Percentiles rank a stretch among this genome's conserved stretches.
These are phyloP conservation scores for Pelargonium myrrhifolium DNA, from an alignment of 441 rosid genomes.

Conservation along the genomic window DNA sequence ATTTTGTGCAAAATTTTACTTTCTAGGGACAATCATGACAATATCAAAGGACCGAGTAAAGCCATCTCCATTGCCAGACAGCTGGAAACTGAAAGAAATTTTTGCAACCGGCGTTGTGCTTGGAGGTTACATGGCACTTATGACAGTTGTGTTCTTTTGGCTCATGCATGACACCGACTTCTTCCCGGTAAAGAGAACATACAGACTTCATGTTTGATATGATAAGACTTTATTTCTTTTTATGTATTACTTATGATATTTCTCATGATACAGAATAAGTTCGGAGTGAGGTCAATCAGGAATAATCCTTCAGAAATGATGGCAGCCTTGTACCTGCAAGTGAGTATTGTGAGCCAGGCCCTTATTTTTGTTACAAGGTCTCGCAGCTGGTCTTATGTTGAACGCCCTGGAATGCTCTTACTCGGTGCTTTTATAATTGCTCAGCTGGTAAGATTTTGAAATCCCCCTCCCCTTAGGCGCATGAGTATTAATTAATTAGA, in stretches of 20 bases:
- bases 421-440: constrained; percentile 55
- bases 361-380: constrained; percentile 85
- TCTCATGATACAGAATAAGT: constrained; percentile 38
- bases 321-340: constrained; percentile 85
- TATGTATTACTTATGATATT: neutral
- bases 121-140: constrained; percentile 76
- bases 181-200: constrained; percentile 48
- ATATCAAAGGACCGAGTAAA: constrained; percentile 80
- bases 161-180: constrained; percentile 56
- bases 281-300: constrained; percentile 48
- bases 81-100: constrained; percentile 83
- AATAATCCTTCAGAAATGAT: constrained; percentile 40
- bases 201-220: constrained; percentile 2
- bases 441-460: constrained; percentile 85
- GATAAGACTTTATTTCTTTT: constrained; percentile 7
- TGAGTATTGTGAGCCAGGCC: constrained; percentile 81
- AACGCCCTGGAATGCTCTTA: constrained; percentile 70
- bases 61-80: constrained; percentile 85
- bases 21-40: constrained; percentile 81
- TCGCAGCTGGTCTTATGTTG: constrained; percentile 78
- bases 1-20: constrained; percentile 2
- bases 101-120: constrained; percentile 73
- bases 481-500: no score
- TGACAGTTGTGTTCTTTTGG: constrained; percentile 85
- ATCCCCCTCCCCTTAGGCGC: no score